Conservation (phyloP, 768 basidiomycete species). For the Tremella mesenterica region DNA sequence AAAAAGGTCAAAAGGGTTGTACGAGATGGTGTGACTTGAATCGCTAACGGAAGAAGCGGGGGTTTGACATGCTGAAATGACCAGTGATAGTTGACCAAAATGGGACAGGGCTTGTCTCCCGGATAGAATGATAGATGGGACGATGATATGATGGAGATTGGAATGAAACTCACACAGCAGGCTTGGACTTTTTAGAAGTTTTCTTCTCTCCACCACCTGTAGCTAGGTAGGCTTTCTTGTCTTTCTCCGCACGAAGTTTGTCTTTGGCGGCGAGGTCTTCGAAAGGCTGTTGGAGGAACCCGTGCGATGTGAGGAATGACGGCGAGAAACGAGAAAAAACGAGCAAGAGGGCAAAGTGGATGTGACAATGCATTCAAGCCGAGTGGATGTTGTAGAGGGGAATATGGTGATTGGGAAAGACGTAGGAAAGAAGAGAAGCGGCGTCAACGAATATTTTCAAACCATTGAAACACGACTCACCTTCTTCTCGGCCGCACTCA, state of each 20-base stretch:
- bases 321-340: not conserved
- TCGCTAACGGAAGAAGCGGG: too few relatives aligned
- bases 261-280: constrained; percentile 74
- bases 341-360: not conserved
- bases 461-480: constrained; percentile 45
- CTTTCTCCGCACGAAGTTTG: constrained; percentile 76
- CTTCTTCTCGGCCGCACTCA: constrained; percentile 84
- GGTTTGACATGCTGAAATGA: too few relatives aligned
- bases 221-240: constrained; percentile 47
- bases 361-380: not conserved
- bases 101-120: too few relatives aligned
- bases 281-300: constrained; percentile 59
- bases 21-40: too few relatives aligned
- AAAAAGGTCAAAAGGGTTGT: too few relatives aligned
- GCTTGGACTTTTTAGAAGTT: constrained; percentile 1
- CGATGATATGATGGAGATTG: too few relatives aligned
- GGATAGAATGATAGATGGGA: too few relatives aligned
- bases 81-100: too few relatives aligned
- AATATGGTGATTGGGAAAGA: too few relatives aligned
- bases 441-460: not conserved
- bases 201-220: constrained; percentile 17
- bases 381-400: not conserved
- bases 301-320: constrained; percentile 2
- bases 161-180: not conserved
- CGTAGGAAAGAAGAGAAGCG: constrained; percentile 5